These are phyloP conservation scores for Acacia melanoxylon DNA, from an alignment of 306 rosid genomes.

Conservation along the genomic window DNA sequence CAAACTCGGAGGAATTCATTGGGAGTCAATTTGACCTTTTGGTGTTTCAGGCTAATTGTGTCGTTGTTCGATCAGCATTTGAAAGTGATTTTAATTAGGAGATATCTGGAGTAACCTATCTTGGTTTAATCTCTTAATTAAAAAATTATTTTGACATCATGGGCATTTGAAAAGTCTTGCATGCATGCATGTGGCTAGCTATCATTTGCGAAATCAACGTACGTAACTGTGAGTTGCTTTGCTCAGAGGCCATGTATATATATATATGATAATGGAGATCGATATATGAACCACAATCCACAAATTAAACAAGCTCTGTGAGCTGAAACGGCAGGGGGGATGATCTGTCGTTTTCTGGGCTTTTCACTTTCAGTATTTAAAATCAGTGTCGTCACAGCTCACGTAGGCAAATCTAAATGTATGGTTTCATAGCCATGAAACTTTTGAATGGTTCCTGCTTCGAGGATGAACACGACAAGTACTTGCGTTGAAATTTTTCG, in stretches of 20 bases:
- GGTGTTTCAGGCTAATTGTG: not conserved
- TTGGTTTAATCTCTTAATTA: no score
- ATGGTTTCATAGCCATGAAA: not conserved
- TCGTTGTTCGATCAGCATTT: no score
- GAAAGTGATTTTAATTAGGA: no score
- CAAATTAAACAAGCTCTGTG: not conserved
- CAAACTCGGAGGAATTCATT: not conserved
- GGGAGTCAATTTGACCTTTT: not conserved
- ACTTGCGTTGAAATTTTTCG: not conserved
- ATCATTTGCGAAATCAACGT: no score
- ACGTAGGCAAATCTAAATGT: not conserved
- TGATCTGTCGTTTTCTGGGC: not conserved
- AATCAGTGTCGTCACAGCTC: not conserved
- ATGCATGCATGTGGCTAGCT: no score
- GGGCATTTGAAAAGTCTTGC: no score
- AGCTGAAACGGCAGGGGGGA: not conserved
- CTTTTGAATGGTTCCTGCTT: not conserved
- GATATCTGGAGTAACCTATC: no score
- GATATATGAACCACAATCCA: not conserved
- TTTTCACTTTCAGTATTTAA: not conserved
- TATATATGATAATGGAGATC: not conserved
- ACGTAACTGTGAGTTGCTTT: not conserved
- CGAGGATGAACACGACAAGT: not conserved
- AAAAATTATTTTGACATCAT: no score
- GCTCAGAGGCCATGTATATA: not conserved